Evolutionary conservation across 2,329 filamentous ascomycete genomes (phyloP).

Genomic region (Penicillium brevicompactum): DNA sequence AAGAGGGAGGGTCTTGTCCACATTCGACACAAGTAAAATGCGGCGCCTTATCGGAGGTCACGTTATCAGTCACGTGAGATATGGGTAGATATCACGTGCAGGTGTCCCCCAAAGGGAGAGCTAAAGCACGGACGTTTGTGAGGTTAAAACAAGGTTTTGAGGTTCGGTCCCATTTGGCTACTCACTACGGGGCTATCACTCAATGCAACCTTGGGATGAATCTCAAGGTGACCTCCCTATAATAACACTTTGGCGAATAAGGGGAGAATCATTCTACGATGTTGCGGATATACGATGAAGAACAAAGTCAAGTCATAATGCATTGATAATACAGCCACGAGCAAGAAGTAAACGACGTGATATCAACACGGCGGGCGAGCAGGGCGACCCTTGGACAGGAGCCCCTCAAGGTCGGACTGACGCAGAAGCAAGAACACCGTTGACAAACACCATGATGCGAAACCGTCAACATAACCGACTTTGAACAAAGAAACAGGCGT

Average conservation of each 20-base stretch:
- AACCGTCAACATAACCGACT: background rate
- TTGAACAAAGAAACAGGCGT: slow-evolving; percentile 3
- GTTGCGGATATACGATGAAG: background rate
- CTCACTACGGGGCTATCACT: no score
- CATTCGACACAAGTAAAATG: slow-evolving; percentile 1
- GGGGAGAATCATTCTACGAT: background rate
- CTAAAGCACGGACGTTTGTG: background rate
- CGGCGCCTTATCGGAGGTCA: slow-evolving; percentile 7
- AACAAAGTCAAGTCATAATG: slow-evolving; percentile 11
- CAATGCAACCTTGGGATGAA: background rate
- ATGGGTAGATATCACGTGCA: no score
- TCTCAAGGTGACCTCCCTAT: background rate
- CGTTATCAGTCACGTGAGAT: slow-evolving; percentile 4
- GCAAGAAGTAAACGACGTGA: slow-evolving; percentile 2
- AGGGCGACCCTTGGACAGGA: background rate
- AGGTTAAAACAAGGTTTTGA: background rate
- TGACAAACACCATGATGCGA: slow-evolving; percentile 4
- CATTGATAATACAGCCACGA: slow-evolving; percentile 12
- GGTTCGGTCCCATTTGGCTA: background rate
- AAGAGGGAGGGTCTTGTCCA: background rate
- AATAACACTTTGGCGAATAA: no score
- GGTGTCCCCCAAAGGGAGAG: background rate
- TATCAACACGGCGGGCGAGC: slow-evolving; percentile 1
- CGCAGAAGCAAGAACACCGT: slow-evolving; percentile 2
- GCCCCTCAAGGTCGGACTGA: background rate